Evolutionary conservation across 257 asterid species (phyloP).

Genomic region (Przewalskia tangutica): DNA sequence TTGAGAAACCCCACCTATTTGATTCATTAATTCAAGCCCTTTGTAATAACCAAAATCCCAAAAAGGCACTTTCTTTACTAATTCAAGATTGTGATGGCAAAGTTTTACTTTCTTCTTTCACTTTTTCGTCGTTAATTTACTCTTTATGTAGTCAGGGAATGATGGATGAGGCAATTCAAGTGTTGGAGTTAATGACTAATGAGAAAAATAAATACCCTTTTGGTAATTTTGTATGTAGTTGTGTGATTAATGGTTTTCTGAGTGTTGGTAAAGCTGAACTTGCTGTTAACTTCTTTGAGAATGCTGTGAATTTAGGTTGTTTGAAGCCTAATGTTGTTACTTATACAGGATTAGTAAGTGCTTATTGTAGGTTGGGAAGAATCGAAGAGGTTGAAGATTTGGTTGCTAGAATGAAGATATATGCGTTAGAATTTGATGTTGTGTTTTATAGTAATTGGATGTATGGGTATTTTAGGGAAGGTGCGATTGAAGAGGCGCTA

Average conservation of each 20-base stretch:
- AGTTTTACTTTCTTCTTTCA: slow-evolving; percentile 51
- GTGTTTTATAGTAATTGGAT: slow-evolving; percentile 72
- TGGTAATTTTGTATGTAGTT: slow-evolving; percentile 60
- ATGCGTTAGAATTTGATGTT: slow-evolving; percentile 42
- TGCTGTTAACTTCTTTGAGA: slow-evolving; percentile 61
- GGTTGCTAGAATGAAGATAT: slow-evolving; percentile 41
- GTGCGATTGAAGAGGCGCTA: slow-evolving; percentile 45
- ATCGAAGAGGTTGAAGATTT: slow-evolving; percentile 39
- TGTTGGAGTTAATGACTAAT: slow-evolving; percentile 45
- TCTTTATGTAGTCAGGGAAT: slow-evolving; percentile 42
- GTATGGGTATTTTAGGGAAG: slow-evolving; percentile 45
- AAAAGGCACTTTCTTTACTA: slow-evolving; percentile 34
- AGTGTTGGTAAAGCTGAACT: slow-evolving; percentile 64
- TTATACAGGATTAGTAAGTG: slow-evolving; percentile 51
- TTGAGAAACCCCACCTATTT: slow-evolving; percentile 15
- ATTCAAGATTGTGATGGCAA: slow-evolving; percentile 28
- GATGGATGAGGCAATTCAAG: slow-evolving; percentile 55
- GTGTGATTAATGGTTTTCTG: slow-evolving; percentile 66
- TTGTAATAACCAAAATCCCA: slow-evolving; percentile 44
- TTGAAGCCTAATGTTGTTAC: slow-evolving; percentile 49
- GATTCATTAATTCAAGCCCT: slow-evolving; percentile 51
- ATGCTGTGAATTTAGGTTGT: slow-evolving; percentile 43
- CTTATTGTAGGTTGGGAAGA: slow-evolving; percentile 47
- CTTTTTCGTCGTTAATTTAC: slow-evolving; percentile 40
- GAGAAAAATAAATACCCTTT: slow-evolving; percentile 46